phyloP scores from a whole-genome alignment of 257 asterid species.

The Solanum phureja region DNA sequence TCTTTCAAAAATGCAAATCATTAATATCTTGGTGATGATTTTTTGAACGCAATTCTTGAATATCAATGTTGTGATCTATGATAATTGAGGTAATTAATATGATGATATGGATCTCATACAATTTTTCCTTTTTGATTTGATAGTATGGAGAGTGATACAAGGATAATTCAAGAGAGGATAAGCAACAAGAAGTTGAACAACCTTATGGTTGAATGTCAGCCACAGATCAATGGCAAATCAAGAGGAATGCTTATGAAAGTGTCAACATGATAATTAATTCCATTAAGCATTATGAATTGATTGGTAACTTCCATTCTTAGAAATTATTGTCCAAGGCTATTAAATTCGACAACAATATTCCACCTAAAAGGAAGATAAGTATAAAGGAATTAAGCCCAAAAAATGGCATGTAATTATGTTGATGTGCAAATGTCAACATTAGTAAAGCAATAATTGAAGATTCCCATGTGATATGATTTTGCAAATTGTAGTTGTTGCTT shows the following conservation, averaged over 20 bases:
- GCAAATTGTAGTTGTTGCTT: not conserved
- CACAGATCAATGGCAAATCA: not conserved
- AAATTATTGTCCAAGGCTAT: not conserved
- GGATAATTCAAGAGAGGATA: slow-evolving; percentile 52
- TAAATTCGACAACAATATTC: not conserved
- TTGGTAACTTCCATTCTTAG: not conserved
- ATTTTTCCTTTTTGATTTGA: not conserved
- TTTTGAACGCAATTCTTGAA: not conserved
- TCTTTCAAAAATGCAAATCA: not conserved
- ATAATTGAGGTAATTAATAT: not conserved
- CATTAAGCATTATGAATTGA: not conserved
- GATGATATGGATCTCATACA: not conserved
- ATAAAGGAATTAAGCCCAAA: not conserved
- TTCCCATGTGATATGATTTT: not conserved
- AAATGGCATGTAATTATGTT: not conserved
- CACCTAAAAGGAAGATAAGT: not conserved
- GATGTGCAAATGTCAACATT: not conserved
- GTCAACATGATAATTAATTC: not conserved
- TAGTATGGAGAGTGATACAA: slow-evolving; percentile 40
- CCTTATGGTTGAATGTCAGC: slow-evolving; percentile 48
- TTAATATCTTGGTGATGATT: not conserved
- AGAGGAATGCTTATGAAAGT: not conserved
- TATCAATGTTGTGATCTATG: not conserved
- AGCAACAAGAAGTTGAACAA: slow-evolving; percentile 65
- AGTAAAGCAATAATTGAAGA: not conserved